Base-by-base conservation (phyloP, 2,329 filamentous ascomycete genomes). In the Diaporthe citrichinensis region DNA sequence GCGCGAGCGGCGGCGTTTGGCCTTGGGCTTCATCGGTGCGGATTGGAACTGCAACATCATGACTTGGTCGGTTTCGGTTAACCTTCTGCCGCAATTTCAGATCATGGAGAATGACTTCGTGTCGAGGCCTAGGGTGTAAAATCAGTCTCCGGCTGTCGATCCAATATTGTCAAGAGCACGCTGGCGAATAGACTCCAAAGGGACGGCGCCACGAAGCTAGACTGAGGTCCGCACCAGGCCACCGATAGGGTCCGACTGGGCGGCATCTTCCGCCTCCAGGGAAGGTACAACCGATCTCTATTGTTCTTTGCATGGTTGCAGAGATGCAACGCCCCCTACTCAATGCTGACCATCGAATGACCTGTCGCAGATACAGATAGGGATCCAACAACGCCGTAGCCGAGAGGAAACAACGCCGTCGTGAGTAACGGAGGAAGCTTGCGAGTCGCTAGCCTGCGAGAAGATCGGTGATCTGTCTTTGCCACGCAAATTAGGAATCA, bases 241-340 rank as follows among this genome's bases (percentile, higher is more conserved):
- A 34, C 41, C 65, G 62, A 74, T 44, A 74, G 53, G 53, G 57
- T 49, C 73, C 58, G 67, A 49, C 36, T 71, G 59, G 34, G 49
- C 73, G 73, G 75, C 75, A 73, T 76, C 41, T 69, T 44, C 75
- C 75, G 73, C 49, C 31, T 23, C 44, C n/a, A 44, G 71, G 58
- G 51, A 34, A 62, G 25, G 71, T 69, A 69, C 46, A 69, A 55
- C 34, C 71, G 49, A 73, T 57, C 58, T 61, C 25, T 61, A 34
- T 73, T 73, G 57, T 36, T 55, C 61, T 73, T 34, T 36, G 36
- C 58, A 55, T 44, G 44, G 51, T 62, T 31, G 58, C 46, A 73
- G 28, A 39, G 34, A 65, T 59, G 71, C 46, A 44, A 65, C 31
- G 59, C 17, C 71, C 55, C 34, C 25, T 55, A 65, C 65, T 69